phyloP scores from a whole-genome alignment of 2,329 filamentous ascomycete species.

The Cladobotryum protrusum region DNA sequence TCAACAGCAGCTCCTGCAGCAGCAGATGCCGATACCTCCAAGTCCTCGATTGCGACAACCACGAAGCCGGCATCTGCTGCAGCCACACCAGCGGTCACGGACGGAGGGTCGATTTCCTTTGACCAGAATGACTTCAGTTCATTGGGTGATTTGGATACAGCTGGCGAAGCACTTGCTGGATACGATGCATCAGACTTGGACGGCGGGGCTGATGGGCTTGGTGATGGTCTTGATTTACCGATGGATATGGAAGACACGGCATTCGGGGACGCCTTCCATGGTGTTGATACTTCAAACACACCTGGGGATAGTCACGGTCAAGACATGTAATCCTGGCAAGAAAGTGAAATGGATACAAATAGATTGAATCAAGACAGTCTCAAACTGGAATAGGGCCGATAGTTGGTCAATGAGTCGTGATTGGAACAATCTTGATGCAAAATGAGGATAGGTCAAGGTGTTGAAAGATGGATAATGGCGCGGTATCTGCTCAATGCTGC shows the following conservation, averaged over 20 bases:
- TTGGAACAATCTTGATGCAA: background rate
- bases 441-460: background rate
- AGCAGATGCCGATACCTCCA: slow-evolving; percentile 16
- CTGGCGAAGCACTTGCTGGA: slow-evolving; percentile 62
- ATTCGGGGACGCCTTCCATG: slow-evolving; percentile 78
- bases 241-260: slow-evolving; percentile 73
- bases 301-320: slow-evolving; percentile 28
- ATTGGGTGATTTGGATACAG: slow-evolving; percentile 61
- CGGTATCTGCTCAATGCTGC: background rate
- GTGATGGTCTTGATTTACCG: slow-evolving; percentile 52
- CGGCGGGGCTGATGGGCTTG: slow-evolving; percentile 38
- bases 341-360: too few species aligned
- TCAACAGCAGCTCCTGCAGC: background rate
- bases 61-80: slow-evolving; percentile 37
- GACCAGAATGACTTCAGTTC: slow-evolving; percentile 58
- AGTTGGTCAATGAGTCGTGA: background rate
- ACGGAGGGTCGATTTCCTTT: slow-evolving; percentile 38
- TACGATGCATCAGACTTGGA: slow-evolving; percentile 55
- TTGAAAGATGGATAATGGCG: slow-evolving; percentile 7
- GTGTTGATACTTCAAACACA: slow-evolving; percentile 40
- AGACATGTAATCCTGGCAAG: slow-evolving; percentile 23
- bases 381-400: background rate
- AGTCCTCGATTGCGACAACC: slow-evolving; percentile 13
- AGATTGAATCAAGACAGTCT: too few species aligned
- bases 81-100: slow-evolving; percentile 38